These are phyloP conservation scores for Trypanosoma avium DNA, from an alignment of 208 protist genomes.

Conservation along the genomic window DNA sequence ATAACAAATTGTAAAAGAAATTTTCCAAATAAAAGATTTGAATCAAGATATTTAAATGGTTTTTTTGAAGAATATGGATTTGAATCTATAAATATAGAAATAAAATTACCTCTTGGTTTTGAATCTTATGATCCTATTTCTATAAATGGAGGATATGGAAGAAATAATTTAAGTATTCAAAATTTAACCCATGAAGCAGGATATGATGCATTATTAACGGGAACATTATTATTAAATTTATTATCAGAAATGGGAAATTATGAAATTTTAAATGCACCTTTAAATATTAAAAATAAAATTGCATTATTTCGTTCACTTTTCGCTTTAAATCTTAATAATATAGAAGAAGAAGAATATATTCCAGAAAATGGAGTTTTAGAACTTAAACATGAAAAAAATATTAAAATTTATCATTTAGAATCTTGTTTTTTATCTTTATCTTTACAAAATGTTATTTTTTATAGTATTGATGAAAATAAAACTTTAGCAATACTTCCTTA, in stretches of 20 bases:
- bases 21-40: slow-evolving; percentile 47
- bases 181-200: slow-evolving; percentile 57
- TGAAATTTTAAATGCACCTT: slow-evolving; percentile 22
- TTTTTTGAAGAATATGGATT: slow-evolving; percentile 60
- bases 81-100: slow-evolving; percentile 33
- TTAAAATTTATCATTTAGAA: slow-evolving; percentile 43
- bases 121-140: slow-evolving; percentile 56
- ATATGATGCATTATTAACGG: slow-evolving; percentile 75
- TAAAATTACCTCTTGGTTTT: slow-evolving; percentile 64
- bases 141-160: slow-evolving; percentile 18
- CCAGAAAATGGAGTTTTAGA: slow-evolving; percentile 39
- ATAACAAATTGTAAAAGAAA: slow-evolving; percentile 36
- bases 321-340: slow-evolving; percentile 32
- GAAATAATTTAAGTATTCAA: neutral
- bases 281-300: slow-evolving; percentile 41
- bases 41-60: slow-evolving; percentile 36
- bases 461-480: slow-evolving; percentile 36
- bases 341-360: slow-evolving; percentile 46
- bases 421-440: slow-evolving; percentile 37
- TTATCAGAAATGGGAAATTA: slow-evolving; percentile 44
- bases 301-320: slow-evolving; percentile 66
- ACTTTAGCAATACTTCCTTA: slow-evolving; percentile 53
- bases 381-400: slow-evolving; percentile 35
- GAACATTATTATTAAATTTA: slow-evolving; percentile 64
- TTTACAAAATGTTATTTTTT: slow-evolving; percentile 28